Evolutionary conservation across 495 filamentous ascomycete species (phyloP), one percentile per base, ranked within the genome.

Genomic region (Aspergillus heteromorphus): DNA sequence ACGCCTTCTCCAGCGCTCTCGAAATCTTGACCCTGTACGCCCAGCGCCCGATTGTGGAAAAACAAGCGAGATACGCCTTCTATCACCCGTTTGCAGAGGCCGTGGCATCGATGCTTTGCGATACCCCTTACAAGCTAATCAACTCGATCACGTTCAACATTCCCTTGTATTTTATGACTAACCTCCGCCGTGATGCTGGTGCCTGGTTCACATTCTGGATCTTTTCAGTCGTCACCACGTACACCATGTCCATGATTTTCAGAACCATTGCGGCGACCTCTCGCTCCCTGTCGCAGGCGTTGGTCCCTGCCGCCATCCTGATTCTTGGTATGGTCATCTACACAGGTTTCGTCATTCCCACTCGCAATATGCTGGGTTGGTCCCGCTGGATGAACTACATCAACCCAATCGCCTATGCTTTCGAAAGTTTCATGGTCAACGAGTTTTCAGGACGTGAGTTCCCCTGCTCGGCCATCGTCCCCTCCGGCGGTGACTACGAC

Each of bases 1-100:
- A 92, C 62, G 89, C 90, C 16, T 92, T 95, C 54, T 73, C 83
- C 53, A 84, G 80, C 60, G 80, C 80, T 53, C 74, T 91, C 5
- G 89, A 92, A 58, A 83, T 86, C 56, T 72, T 79, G 43, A 75
- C 54, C 2, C 65, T 83, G 6, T 83, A 81, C 48, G 67, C 65
- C 0, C 76, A 83, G 57, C 73, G 81, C 14, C 75, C 76, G 3
- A 81, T 85, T 47, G 77, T 87, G 4, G 79, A 82, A 42, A 85
- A 85, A 57, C 83, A 86, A 30, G 63, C 64, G 2, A 73, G 69
- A 11, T 86, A 81, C 54, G 79, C 79, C 16, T 74, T 86, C 45
- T 86, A 85, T 41, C 80, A 81, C 43, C 82, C 83, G 0, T 71
- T 69, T 27, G 72, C 80, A 0, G 81, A 85, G 58, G 77, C 78